Evolutionary conservation across 106 monocot species (phyloP).

Genomic region (Gastrodia elata): DNA sequence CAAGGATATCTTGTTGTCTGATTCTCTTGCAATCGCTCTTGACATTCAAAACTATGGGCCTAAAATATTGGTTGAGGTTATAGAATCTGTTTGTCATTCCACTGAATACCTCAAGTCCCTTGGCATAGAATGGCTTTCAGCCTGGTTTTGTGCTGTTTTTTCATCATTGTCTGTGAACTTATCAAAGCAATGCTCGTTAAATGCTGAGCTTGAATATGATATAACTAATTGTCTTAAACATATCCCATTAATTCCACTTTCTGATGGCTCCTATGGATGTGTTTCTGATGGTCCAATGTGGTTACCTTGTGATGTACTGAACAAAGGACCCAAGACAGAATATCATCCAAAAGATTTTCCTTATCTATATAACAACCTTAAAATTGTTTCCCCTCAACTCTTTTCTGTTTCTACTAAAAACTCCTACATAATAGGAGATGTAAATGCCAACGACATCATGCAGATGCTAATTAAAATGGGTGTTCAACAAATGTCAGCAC

Average conservation of each 20-base stretch:
- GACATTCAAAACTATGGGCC: constrained; percentile 81
- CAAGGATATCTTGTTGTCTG: constrained; percentile 69
- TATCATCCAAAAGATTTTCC: constrained; percentile 46
- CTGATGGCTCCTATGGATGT: constrained; percentile 72
- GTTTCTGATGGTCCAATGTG: constrained; percentile 77
- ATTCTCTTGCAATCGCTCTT: constrained; percentile 62
- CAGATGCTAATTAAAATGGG: constrained; percentile 69
- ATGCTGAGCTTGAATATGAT: constrained; percentile 45
- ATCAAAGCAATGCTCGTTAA: constrained; percentile 21
- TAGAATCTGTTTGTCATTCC: constrained; percentile 42
- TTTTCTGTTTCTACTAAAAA: constrained; percentile 29
- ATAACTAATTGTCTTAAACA: constrained; percentile 43
- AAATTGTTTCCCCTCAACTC: constrained; percentile 46
- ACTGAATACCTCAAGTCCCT: constrained; percentile 33
- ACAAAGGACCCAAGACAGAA: constrained; percentile 32
- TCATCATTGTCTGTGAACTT: constrained; percentile 25
- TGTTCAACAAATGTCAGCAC: constrained; percentile 62
- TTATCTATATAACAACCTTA: constrained; percentile 51
- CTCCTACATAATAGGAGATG: constrained; percentile 23
- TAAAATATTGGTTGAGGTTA: constrained; percentile 52
- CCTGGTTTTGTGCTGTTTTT: constrained; percentile 56
- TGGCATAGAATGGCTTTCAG: constrained; percentile 69
- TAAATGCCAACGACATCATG: constrained; percentile 23
- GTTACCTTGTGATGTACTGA: constrained; percentile 67
- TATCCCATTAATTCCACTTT: constrained; percentile 77